phyloP scores from a whole-genome alignment of 2,329 filamentous ascomycete species.

The Neobulgaria alba region DNA sequence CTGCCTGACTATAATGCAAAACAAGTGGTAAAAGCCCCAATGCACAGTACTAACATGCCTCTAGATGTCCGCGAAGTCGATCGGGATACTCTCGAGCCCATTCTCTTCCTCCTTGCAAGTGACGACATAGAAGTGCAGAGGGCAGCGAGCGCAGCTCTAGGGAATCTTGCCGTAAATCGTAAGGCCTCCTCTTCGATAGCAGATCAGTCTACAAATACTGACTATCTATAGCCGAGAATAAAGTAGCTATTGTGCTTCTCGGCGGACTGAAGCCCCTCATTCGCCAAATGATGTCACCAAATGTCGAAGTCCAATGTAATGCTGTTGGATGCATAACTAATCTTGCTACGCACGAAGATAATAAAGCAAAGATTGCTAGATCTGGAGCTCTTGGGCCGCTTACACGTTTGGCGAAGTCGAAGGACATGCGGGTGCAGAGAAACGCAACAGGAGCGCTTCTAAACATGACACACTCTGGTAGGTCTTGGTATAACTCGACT shows the following conservation, averaged over 20 bases:
- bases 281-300: slow-evolving; percentile 94
- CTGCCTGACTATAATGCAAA: too few relatives aligned
- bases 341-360: slow-evolving; percentile 94
- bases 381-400: slow-evolving; percentile 88
- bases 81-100: slow-evolving; percentile 88
- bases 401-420: slow-evolving; percentile 88
- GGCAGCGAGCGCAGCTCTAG: slow-evolving; percentile 89
- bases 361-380: slow-evolving; percentile 96
- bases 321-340: slow-evolving; percentile 99
- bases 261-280: slow-evolving; percentile 87
- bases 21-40: background rate
- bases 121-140: slow-evolving; percentile 95
- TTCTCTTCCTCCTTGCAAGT: slow-evolving; percentile 89
- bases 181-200: slow-evolving; percentile 29
- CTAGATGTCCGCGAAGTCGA: slow-evolving; percentile 95
- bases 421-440: slow-evolving; percentile 96
- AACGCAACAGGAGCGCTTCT: slow-evolving; percentile 93
- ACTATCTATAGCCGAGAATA: slow-evolving; percentile 71
- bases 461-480: slow-evolving; percentile 99
- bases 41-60: slow-evolving; percentile 13
- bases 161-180: slow-evolving; percentile 97
- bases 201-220: background rate
- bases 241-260: slow-evolving; percentile 88
- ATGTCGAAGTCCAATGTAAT: slow-evolving; percentile 98
- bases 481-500: slow-evolving; percentile 19